Evolutionary conservation across 2,329 filamentous ascomycete genomes (phyloP), one percentile per base, ranked within the genome.

Genomic region (Botryosphaeria dothidea): DNA sequence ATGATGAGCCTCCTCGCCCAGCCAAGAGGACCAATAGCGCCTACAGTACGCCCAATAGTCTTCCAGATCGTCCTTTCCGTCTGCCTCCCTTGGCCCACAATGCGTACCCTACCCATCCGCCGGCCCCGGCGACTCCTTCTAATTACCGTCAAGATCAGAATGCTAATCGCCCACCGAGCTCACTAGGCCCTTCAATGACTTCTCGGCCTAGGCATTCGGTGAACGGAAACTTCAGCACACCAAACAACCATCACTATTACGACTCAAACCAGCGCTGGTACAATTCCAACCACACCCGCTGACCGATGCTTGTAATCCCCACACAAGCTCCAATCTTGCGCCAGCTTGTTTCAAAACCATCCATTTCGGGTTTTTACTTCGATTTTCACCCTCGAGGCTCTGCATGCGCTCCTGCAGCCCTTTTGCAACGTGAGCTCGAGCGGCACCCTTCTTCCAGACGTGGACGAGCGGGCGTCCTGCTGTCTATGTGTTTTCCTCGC

Each of bases 31-130:
- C 52, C 23, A 52, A 64, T 25, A 52, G 48, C 23, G 74, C 75
- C 72, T 78, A 78, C 72, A 73, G 67, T 70, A 75, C 76, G 68
- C 76, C 75, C 62, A 75, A 68, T 69, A 75, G 72, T 69, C 68
- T 74, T 54, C 72, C 73, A 58, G 75, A 78, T 57, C 51, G 62
- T 62, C 52, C 52, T 25, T 58, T 57, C 62, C 51, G 62, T 36
- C 52, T 29, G 52, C 62, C 27, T 45, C 17, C 52, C 43, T 38
- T 64, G 51, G 51, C 34, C 13, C 62, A 58, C 13, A 64, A 58
- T 36, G 62, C 51, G 31, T 58, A 64, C 38, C 61, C 61, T 19
- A 45, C 62, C 38, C 62, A 58, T 17, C 41, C 49, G 36, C 38
- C 62, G 38, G 52, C 51, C 43, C 43, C 62, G 43, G 51, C 58